Base-by-base conservation (phyloP, 2,329 filamentous ascomycete species). In the Metarhizium rileyi region DNA sequence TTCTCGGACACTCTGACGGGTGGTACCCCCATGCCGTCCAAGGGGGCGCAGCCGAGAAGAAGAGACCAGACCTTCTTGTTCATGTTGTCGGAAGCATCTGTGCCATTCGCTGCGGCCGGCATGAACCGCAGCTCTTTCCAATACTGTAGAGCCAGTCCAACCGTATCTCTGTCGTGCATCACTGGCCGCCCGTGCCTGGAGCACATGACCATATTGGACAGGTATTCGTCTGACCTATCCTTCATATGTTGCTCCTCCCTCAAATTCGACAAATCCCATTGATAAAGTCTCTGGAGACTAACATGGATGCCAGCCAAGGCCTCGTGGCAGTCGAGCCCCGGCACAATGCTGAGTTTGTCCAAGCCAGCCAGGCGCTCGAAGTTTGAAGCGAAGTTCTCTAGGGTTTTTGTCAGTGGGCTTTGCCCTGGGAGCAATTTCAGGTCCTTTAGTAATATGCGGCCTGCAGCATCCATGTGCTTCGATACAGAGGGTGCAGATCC, bases 61-160 rank as follows among this genome's bases (percentile, higher is more conserved):
- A 91, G 72, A 0, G 79, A 80, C 78, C 84, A 90, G 3, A 80
- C 74, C 51, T 72, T 76, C 52, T 75, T 71, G 23, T 60, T 61
- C 6, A 70, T 63, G 25, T 69, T 64, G 28, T 67, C 64, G 27
- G 68, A 63, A 10, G 61, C 58, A 18, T 70, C 62, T 28, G 69
- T 64, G 18, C 66, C 62, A 44, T 66, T 63, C 44, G 56, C 64
- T 2, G 59, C 61, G 5, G 65, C 63, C 3, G 62, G 66, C 16
- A 80, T 63, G 44, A 76, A 71, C 44, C 78, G 73, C 49, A 73
- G 70, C 57, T 84, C 76, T 63, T 80, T 83, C 87, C 87, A 93
- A 63, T 91, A 94, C 55, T 89, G 84, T 36, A 93, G 59, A 45
- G 78, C 80, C 50, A 91, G 68, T 1, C 88, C 88, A 25, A 91